These are phyloP conservation scores for Diaporthe amygdali DNA, from an alignment of 2,329 filamentous ascomycete genomes.

Conservation along the genomic window DNA sequence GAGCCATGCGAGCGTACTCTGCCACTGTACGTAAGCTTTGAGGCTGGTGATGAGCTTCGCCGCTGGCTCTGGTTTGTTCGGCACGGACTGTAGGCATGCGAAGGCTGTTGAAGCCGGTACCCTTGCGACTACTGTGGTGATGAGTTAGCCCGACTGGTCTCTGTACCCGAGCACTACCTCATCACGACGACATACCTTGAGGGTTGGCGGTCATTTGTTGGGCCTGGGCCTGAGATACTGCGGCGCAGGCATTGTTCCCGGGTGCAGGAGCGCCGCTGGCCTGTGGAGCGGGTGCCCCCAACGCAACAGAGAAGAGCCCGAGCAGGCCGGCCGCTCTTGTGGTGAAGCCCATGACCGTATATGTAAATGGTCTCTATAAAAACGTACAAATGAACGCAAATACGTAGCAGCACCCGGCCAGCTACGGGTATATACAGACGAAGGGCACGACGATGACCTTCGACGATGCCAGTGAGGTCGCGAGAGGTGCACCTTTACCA, in stretches of 20 bases:
- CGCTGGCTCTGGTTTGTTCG: slow-evolving; percentile 41
- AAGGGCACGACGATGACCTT: neutral
- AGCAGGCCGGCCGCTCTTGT: slow-evolving; percentile 18
- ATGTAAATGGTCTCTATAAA: neutral
- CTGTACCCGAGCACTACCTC: neutral
- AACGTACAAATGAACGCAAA: neutral
- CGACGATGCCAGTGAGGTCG: slow-evolving; percentile 16
- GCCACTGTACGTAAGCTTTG: slow-evolving; percentile 50
- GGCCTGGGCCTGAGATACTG: slow-evolving; percentile 12
- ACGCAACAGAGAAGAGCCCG: neutral
- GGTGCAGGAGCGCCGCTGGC: neutral
- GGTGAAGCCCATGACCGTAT: slow-evolving; percentile 2
- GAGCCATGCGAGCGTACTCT: slow-evolving; percentile 52
- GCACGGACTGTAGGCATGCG: slow-evolving; percentile 45
- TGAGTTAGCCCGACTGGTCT: neutral
- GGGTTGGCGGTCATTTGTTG: slow-evolving; percentile 17
- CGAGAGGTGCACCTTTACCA: neutral
- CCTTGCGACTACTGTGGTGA: slow-evolving; percentile 33
- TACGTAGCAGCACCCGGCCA: slow-evolving; percentile 19
- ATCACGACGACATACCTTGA: neutral
- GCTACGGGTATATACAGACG: slow-evolving; percentile 11
- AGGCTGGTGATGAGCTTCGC: slow-evolving; percentile 42
- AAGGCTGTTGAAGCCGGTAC: slow-evolving; percentile 42
- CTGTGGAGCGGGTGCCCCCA: slow-evolving; percentile 18
- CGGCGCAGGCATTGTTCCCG: slow-evolving; percentile 11